Base-by-base conservation (phyloP, 306 rosid genomes). In the Herpetospermum pedunculosum region DNA sequence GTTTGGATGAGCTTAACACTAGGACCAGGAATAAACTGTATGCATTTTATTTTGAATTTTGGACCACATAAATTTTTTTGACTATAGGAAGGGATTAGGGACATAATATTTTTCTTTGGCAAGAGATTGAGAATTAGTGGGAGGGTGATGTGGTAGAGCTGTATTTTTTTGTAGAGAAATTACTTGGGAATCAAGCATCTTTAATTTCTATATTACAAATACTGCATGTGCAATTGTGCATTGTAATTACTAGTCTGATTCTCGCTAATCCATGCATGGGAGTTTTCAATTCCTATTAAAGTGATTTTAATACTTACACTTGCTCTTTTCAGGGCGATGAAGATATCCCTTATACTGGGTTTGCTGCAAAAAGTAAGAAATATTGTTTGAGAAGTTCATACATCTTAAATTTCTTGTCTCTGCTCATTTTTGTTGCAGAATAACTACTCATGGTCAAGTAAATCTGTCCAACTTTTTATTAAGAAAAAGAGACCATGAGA, bases 331-430 rank as follows among this genome's bases (percentile, higher is more conserved):
- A 86, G 90, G 96, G 82, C 43, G 80, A 73, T 0, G 81, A 84
- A 1, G 84, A 59, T 14, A 65, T 64, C 69, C 75, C 5, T 3
- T 83, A 75, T 37, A 70, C 82, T 21, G 87, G 85, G 1, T 10
- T 71, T 38, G 68, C 85, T 63, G 82, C 86, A 34, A 91, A 88
- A 83, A 78, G 98, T 92, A 85, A 82, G 90, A 70, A 43, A 54
- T 4, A 21, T 72, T 1, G 14, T 30, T 57, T 47, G 44, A 14
- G 18, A 68, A 71, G 32, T 57, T 14, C 53, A 25, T 43, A 43
- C 4, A 40, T 65, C 19, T 1, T 34, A 60, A 32, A 5, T 41
- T 14, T 67, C 52, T 67, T n/a, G 46, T 35, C n/a, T 67, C 16
- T 67, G 19, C 32, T 48, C 41, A 13, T 34, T 38, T 55, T 37